These are phyloP conservation scores for Lepidium aucheri DNA, from an alignment of 345 rosid genomes.

Conservation along the genomic window DNA sequence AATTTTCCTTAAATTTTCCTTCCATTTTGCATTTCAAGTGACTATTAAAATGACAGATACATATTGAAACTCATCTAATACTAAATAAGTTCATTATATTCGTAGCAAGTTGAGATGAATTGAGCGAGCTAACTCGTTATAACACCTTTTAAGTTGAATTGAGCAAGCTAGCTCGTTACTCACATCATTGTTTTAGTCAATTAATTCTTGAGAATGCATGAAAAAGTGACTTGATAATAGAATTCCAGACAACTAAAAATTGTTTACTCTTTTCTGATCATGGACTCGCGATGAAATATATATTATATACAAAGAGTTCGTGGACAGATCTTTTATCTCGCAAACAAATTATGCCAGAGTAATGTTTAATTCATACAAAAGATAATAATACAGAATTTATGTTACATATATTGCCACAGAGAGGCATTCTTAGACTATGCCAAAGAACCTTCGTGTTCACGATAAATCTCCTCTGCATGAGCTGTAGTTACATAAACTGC, in stretches of 20 bases:
- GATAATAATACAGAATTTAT: not conserved
- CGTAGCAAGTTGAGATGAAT: no score
- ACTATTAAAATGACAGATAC: no score
- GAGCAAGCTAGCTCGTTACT: no score
- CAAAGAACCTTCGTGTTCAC: slow-evolving; percentile 31
- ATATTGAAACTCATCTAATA: no score
- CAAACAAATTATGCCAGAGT: not conserved
- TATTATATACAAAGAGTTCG: not conserved
- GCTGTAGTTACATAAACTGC: slow-evolving; percentile 66
- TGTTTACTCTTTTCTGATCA: not conserved
- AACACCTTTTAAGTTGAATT: no score
- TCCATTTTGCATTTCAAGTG: no score
- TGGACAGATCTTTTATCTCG: not conserved
- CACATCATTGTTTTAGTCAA: not conserved
- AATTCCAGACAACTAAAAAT: not conserved
- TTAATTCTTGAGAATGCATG: not conserved
- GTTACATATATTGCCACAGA: not conserved
- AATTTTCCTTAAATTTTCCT: no score
- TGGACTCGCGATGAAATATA: not conserved
- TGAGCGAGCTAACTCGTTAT: no score
- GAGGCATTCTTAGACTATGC: slow-evolving; percentile 25
- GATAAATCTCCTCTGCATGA: slow-evolving; percentile 51
- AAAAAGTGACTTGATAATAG: not conserved
- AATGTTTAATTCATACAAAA: not conserved
- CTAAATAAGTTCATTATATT: no score